Base-by-base conservation (phyloP, 2,329 filamentous ascomycete genomes). In the Venturia asperata region DNA sequence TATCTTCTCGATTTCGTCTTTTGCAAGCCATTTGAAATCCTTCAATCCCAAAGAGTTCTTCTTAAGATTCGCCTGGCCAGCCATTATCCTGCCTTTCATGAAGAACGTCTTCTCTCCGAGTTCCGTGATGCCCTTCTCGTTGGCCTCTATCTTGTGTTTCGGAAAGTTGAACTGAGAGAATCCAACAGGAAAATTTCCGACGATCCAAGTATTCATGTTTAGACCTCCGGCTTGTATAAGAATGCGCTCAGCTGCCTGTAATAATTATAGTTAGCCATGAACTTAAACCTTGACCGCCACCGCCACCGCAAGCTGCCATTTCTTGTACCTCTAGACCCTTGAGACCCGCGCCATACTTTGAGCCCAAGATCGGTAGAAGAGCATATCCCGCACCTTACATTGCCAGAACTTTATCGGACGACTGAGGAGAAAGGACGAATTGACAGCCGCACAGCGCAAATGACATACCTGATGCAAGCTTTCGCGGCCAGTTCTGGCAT, bases 171-270 rank as follows among this genome's bases (percentile, higher is more conserved):
- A 82, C 68, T 85, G 79, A 67, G 79, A 79, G 69, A 90, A 81
- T 34, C 92, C 93, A 66, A 97, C 84, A 13, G 94, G 94, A 66
- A 89, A 89, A 71, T 92, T 92, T 67, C 92, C 93, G 63, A 99
- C 90, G 70, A 97, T 85, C 92, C 94, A 99, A 65, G 92, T 97
- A 81, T 97, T 97, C 92, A 99, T 97, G 82, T 99, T 95, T 67
- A 90, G 79, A 66, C 94, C 94, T 11, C 88, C 92, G 3, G 91
- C 82, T 71, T 90, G 83, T 63, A 87, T 81, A 30, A 97, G 82
- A 64, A 92, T 86, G 67, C 92, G 85, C 73, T 91, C 85, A 45
- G 93, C 92, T 56, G 90, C 87, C 94, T 99, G 71, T 68, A 9
- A 21, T 24, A 0, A 37, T 7, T 58, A n/a, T 37, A 15, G n/a